Evolutionary conservation across 768 basidiomycete species (phyloP).

Genomic region (Clathrus columnatus): DNA sequence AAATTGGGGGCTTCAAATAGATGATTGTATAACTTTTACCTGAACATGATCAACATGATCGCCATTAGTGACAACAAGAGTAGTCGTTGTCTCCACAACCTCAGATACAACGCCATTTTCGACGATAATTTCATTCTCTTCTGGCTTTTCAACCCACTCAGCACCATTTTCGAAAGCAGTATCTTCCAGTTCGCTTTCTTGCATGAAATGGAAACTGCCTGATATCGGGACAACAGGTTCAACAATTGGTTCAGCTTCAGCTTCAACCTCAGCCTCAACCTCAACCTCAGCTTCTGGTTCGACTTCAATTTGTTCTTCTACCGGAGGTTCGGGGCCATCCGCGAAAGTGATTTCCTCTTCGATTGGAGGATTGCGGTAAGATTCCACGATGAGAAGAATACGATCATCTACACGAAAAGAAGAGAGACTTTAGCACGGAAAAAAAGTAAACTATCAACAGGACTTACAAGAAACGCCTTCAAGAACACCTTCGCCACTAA

Average conservation of each 20-base stretch:
- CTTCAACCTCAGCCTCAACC: conserved; percentile 24
- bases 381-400: conserved; percentile 46
- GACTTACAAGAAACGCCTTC: conserved; percentile 57
- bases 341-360: conserved; percentile 11
- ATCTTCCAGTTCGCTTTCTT: conserved; percentile 67
- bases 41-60: not conserved
- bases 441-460: not conserved
- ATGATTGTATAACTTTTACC: too few species aligned
- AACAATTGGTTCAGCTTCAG: conserved; percentile 15
- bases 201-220: conserved; percentile 67
- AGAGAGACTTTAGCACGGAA: conserved; percentile 6
- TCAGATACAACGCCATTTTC: conserved; percentile 26
- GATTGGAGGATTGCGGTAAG: conserved; percentile 41
- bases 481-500: conserved; percentile 49
- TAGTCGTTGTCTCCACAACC: not conserved
- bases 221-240: conserved; percentile 32
- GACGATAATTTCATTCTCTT: conserved; percentile 18
- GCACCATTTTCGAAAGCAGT: conserved; percentile 40
- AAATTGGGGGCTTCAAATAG: not conserved
- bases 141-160: conserved; percentile 49
- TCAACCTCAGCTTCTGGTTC: conserved; percentile 20
- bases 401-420: conserved; percentile 41
- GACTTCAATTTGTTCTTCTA: conserved; percentile 18
- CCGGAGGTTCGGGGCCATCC: conserved; percentile 22
- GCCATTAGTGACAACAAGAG: conserved; percentile 18